Evolutionary conservation across 352 stramenopile genomes (phyloP).

Genomic region (Paralagenidium karlingii): DNA sequence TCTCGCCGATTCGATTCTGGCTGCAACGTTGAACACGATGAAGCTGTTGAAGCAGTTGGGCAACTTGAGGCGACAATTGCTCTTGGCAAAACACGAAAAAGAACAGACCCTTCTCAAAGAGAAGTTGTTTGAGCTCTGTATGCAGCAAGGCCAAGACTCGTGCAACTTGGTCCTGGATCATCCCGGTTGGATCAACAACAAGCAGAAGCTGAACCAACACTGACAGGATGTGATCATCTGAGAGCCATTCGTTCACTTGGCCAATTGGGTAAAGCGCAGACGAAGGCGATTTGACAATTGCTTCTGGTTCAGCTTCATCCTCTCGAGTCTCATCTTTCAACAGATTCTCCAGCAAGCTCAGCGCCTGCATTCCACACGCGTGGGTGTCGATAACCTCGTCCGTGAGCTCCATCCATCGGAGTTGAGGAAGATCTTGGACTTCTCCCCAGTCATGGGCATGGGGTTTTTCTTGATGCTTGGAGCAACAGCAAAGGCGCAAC

Average conservation of each 20-base stretch:
- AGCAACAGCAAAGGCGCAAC: constrained; percentile 50
- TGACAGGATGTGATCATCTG: constrained; percentile 23
- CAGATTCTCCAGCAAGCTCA: constrained; percentile 52
- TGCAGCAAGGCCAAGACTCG: too few species aligned
- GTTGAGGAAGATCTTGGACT: constrained; percentile 46
- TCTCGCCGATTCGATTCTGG: constrained; percentile 34
- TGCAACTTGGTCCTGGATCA: too few species aligned
- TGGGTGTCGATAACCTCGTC: constrained; percentile 39
- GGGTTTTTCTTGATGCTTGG: constrained; percentile 17
- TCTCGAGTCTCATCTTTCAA: constrained; percentile 45
- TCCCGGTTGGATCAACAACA: constrained; percentile 31
- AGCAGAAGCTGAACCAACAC: constrained; percentile 55
- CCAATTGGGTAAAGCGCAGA: too few species aligned
- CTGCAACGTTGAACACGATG: constrained; percentile 45
- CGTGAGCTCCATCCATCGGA: constrained; percentile 73
- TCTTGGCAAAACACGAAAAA: too few species aligned
- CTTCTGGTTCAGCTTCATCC: too few species aligned
- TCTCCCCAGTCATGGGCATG: constrained; percentile 38
- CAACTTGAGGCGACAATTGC: too few species aligned
- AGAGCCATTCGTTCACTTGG: constrained; percentile 16
- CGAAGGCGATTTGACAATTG: too few species aligned
- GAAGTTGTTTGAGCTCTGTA: too few species aligned
- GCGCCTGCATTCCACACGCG: constrained; percentile 22
- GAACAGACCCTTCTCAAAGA: too few species aligned
- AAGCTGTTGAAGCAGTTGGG: constrained; percentile 39